phyloP scores from a whole-genome alignment of 768 basidiomycete species.

The Peribolospora baueri region DNA sequence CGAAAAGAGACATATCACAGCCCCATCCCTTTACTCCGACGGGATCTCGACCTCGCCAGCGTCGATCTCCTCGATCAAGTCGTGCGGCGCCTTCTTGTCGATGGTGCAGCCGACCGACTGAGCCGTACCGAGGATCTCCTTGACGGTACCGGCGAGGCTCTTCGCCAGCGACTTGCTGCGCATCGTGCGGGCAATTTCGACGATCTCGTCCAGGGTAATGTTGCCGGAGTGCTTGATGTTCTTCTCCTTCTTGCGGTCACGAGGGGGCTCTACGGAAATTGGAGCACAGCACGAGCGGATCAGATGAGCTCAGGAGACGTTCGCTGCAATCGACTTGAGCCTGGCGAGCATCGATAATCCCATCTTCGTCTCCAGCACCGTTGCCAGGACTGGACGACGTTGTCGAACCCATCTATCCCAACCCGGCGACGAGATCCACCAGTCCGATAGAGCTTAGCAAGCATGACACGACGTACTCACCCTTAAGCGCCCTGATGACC shows the following conservation, averaged over 20 bases:
- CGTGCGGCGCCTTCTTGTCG: constrained; percentile 45
- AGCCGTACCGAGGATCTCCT: constrained; percentile 95
- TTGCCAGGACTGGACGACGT: constrained; percentile 3
- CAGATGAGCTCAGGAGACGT: not conserved
- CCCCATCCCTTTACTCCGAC: constrained; percentile 17
- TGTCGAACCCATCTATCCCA: not conserved
- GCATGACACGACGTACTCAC: constrained; percentile 24
- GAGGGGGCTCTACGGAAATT: constrained; percentile 53
- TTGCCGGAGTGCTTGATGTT: constrained; percentile 98
- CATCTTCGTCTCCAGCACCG: too few relatives aligned
- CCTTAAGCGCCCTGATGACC: constrained; percentile 94
- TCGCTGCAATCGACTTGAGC: too few relatives aligned
- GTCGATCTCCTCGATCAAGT: constrained; percentile 22
- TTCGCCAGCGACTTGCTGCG: constrained; percentile 79
- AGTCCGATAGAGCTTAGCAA: not conserved
- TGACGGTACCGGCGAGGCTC: constrained; percentile 61
- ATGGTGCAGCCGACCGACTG: constrained; percentile 94
- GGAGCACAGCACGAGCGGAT: not conserved
- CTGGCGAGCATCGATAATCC: too few relatives aligned
- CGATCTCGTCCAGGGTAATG: constrained; percentile 73
- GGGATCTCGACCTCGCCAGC: constrained; percentile 22
- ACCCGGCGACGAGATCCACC: not conserved
- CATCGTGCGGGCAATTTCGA: constrained; percentile 92
- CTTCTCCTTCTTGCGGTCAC: constrained; percentile 99
- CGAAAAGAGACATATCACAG: too few relatives aligned